Evolutionary conservation across 208 protist species (phyloP).

Genomic region (Tritrichomonas foetus): DNA sequence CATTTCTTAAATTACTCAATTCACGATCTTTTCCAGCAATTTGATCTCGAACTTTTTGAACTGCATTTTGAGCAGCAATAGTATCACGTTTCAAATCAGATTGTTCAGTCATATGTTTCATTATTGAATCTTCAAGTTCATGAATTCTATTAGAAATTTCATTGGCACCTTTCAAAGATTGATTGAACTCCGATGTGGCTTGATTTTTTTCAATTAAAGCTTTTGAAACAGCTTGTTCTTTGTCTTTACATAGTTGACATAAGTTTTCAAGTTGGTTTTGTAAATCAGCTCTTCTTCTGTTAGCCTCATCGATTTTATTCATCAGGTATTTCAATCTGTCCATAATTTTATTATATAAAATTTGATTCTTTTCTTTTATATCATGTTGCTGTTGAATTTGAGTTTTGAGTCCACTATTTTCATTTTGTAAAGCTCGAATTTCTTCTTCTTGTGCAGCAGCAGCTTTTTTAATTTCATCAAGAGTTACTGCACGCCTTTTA

Average conservation of each 20-base stretch:
- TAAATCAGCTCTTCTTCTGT: neutral
- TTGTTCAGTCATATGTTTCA: neutral
- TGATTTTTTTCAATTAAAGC: neutral
- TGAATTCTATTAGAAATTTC: neutral
- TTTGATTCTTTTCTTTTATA: neutral
- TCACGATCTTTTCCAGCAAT: neutral
- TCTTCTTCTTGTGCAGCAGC: neutral
- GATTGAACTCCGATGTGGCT: neutral
- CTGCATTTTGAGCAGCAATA: neutral
- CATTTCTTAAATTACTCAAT: neutral
- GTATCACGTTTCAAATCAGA: neutral
- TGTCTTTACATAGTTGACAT: neutral
- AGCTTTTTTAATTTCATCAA: neutral
- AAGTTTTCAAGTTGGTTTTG: neutral
- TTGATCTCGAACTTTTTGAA: neutral
- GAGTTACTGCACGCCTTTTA: neutral
- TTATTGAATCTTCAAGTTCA: neutral
- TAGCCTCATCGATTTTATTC: neutral
- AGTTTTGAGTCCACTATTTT: neutral
- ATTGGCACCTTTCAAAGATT: neutral
- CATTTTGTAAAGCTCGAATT: neutral
- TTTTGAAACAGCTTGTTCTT: neutral
- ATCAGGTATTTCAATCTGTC: neutral
- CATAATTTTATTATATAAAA: neutral
- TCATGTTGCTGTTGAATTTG: slow-evolving; percentile 35